Evolutionary conservation across 164 flowering plant species (phyloP).

Genomic region (Stephania cephalantha): DNA sequence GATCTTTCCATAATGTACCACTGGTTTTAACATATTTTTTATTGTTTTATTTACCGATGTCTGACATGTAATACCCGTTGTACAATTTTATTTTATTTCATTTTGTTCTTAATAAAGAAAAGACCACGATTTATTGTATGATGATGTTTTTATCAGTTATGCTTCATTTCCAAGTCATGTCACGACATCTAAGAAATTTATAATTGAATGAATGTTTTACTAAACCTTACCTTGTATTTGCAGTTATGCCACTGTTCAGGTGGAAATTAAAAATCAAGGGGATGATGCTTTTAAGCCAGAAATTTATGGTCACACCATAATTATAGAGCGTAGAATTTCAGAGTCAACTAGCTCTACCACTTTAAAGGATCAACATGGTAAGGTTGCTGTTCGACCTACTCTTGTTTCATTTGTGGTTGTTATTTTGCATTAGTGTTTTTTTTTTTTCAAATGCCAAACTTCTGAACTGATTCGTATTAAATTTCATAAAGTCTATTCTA

Average conservation of each 20-base stretch:
- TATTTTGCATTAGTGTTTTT: background rate
- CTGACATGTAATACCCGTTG: no score
- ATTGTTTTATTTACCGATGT: no score
- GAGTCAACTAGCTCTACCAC: slow-evolving; percentile 51
- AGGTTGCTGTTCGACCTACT: slow-evolving; percentile 36
- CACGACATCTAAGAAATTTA: background rate
- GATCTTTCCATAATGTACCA: no score
- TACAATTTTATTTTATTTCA: no score
- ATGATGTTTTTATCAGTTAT: no score
- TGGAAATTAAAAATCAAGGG: slow-evolving; percentile 79
- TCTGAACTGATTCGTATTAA: background rate
- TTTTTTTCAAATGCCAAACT: slow-evolving; percentile 5
- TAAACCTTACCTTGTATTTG: slow-evolving; percentile 11
- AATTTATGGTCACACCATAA: slow-evolving; percentile 62
- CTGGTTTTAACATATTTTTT: no score
- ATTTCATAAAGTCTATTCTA: background rate
- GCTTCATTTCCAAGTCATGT: no score
- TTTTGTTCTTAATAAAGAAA: no score
- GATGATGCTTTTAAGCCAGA: slow-evolving; percentile 90
- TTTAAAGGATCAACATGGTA: slow-evolving; percentile 47
- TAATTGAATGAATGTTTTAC: background rate
- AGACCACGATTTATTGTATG: no score
- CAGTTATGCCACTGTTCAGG: slow-evolving; percentile 69
- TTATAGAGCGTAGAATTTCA: slow-evolving; percentile 66
- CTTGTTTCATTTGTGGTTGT: background rate